Evolutionary conservation across 1,139 yeast genomes (phyloP).

Genomic region (Candida sojae): DNA sequence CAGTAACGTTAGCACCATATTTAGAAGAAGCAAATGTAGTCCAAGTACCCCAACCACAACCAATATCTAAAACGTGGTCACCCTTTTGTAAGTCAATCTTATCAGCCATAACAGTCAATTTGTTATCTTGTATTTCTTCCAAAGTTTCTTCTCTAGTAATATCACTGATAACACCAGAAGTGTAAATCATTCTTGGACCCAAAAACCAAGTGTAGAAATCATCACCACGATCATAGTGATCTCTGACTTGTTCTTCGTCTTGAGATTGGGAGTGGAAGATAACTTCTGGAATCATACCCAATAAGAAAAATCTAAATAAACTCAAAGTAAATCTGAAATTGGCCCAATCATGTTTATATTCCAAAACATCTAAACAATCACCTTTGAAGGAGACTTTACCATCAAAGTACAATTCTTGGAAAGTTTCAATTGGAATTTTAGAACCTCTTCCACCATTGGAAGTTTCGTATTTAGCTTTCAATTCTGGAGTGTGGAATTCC

Average conservation of each 20-base stretch:
- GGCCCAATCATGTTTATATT: slow-evolving; percentile 92
- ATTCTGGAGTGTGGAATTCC: slow-evolving; percentile 76
- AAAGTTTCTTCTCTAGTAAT: slow-evolving; percentile 71
- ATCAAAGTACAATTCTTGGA: slow-evolving; percentile 84
- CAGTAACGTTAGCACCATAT: slow-evolving; percentile 85
- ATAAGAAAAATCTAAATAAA: slow-evolving; percentile 76
- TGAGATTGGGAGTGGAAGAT: slow-evolving; percentile 89
- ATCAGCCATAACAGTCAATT: slow-evolving; percentile 83
- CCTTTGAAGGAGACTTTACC: slow-evolving; percentile 88
- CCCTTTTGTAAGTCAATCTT: slow-evolving; percentile 75
- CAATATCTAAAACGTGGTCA: slow-evolving; percentile 78
- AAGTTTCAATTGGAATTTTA: slow-evolving; percentile 91
- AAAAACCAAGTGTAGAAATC: slow-evolving; percentile 93
- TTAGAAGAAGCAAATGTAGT: slow-evolving; percentile 82
- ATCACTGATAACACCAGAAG: slow-evolving; percentile 82
- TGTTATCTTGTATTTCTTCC: slow-evolving; percentile 89
- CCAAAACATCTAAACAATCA: slow-evolving; percentile 80
- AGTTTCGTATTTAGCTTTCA: slow-evolving; percentile 65
- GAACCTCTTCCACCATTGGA: slow-evolving; percentile 57
- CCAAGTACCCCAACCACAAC: slow-evolving; percentile 97
- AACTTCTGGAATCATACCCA: slow-evolving; percentile 93
- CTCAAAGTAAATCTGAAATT: slow-evolving; percentile 75
- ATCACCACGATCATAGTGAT: slow-evolving; percentile 95
- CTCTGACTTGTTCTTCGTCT: slow-evolving; percentile 96
- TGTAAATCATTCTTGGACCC: slow-evolving; percentile 94